phyloP scores from a whole-genome alignment of 148 eudicot species.

The Diospyros kaki region DNA sequence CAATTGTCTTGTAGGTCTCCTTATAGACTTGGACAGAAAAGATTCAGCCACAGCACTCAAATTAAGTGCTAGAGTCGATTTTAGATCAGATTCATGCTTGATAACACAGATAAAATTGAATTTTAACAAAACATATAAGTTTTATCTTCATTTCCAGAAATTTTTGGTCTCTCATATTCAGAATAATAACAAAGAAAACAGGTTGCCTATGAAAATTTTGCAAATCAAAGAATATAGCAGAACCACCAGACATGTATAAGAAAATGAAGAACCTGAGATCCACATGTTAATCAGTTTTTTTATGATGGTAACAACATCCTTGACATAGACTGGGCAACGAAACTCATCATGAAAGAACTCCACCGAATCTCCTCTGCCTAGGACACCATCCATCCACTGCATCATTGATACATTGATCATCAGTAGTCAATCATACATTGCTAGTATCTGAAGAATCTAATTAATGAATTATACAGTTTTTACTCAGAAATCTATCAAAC shows the following conservation, averaged over 20 bases:
- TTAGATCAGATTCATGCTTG: neutral
- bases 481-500: neutral
- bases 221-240: neutral
- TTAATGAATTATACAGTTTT: neutral
- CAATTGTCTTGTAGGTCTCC: no score
- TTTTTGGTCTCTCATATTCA: neutral
- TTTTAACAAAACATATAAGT: neutral
- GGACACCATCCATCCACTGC: conserved; percentile 85
- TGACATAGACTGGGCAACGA: conserved; percentile 83
- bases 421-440: neutral
- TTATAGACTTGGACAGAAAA: no score
- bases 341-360: conserved; percentile 84
- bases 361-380: conserved; percentile 58
- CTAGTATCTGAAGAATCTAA: neutral
- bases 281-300: conserved; percentile 47
- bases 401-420: conserved; percentile 4
- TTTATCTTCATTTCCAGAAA: neutral
- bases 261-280: conserved; percentile 56
- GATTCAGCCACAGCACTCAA: neutral
- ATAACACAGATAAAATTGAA: neutral
- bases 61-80: neutral
- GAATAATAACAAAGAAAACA: neutral
- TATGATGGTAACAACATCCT: conserved; percentile 68
- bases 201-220: neutral
- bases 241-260: neutral